Base-by-base conservation (phyloP, 768 basidiomycete species). In the Boletus coccyginus region DNA sequence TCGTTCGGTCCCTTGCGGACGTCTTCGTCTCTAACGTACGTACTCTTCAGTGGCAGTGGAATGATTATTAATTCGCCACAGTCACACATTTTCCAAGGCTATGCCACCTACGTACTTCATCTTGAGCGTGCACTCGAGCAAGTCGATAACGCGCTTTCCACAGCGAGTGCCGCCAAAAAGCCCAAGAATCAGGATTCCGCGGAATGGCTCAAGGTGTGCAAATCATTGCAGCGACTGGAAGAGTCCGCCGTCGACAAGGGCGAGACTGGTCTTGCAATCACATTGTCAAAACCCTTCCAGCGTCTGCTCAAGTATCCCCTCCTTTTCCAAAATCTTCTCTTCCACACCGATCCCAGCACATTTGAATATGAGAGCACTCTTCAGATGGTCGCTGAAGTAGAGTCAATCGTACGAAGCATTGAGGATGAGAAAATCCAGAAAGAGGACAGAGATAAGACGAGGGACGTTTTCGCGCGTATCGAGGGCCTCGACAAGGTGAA, bases 401-500 rank as follows among this genome's bases (percentile, higher is more conserved):
- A 99, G 74, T 86, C 82, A 19, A 96, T 98, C 64, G 96, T 99
- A 46, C 82, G 96, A 44, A 92, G 90, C 58, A 98, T 99, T 53
- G 96, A 99, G 71, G 96, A 98, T 65, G 94, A 99, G 77, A 98
- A 98, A 78, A 90, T 94, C 53, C 89, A 91, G 69, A 92, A 93
- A 72, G 96, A 98, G 68, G 94, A 96, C 69, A 85, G 96, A 33
- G 93, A 97, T 73, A 90, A 89, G 77, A 97, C 95, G 4, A 80
- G 96, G 14, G 96, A 99, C 70, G 88, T 92, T 3, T 91, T 97
- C 62, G 97, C 95, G 5, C 86, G 97, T 9, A 98, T 99, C 32
- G 97, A 99, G 56, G 96, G 96, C 3, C 74, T 99, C 47, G 94
- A 98, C 70, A 93, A 91, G 69, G 94, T 93, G 70, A 87, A 88